These are phyloP conservation scores for Collybiopsis confluens DNA, from an alignment of 768 basidiomycete species.

Conservation along the genomic window DNA sequence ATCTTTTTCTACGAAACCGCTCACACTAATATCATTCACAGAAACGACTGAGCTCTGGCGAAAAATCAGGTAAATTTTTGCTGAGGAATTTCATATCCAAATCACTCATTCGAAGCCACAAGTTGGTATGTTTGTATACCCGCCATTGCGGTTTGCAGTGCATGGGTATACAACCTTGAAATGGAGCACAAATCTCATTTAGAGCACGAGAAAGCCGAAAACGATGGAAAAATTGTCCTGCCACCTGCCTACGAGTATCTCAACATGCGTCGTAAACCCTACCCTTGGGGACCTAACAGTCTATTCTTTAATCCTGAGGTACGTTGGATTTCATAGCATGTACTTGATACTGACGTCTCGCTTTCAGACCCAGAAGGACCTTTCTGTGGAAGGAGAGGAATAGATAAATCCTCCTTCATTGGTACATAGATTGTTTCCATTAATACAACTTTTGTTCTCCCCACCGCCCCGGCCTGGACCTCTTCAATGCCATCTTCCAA, in stretches of 20 bases:
- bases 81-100: conserved; percentile 9
- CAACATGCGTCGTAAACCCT: conserved; percentile 74
- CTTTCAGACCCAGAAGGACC: conserved; percentile 60
- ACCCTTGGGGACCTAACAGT: conserved; percentile 81
- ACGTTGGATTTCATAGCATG: conserved; percentile 18
- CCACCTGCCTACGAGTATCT: conserved; percentile 72
- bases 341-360: conserved; percentile 2
- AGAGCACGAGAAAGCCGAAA: conserved; percentile 66
- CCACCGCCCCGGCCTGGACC: neutral
- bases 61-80: conserved; percentile 65
- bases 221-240: conserved; percentile 69
- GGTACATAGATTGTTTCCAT: conserved; percentile 2
- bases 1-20: neutral
- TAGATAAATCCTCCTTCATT: neutral
- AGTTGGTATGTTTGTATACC: conserved; percentile 78
- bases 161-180: conserved; percentile 56
- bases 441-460: neutral
- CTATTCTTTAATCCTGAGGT: conserved; percentile 81
- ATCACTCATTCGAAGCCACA: conserved; percentile 17
- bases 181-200: conserved; percentile 66
- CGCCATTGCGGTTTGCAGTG: conserved; percentile 47
- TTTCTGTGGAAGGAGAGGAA: conserved; percentile 30
- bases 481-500: no score
- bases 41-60: conserved; percentile 81
- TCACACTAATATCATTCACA: conserved; percentile 22